A percentile compares a stretch with the other conserved stretches of the same genome.
These are phyloP conservation scores for Diplocarpon rosae DNA, from an alignment of 2,329 filamentous ascomycete genomes.

Conservation along the genomic window DNA sequence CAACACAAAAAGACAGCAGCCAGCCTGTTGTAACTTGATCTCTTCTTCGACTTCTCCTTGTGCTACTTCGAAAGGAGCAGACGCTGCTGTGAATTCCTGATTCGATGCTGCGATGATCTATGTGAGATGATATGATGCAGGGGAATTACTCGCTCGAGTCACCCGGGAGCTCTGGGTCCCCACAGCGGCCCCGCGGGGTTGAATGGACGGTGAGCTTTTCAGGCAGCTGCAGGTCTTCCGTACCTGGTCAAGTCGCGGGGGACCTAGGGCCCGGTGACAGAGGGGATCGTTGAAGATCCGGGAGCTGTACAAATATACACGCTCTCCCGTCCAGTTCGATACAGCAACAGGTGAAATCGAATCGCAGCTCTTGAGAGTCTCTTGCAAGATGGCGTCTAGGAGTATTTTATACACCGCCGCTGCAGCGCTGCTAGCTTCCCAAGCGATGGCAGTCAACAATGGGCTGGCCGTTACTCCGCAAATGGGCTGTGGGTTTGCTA, in stretches of 20 bases:
- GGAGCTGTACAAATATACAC: too few species aligned
- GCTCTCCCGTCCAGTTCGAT: too few species aligned
- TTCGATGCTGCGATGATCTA: too few species aligned
- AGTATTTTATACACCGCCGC: slow-evolving; percentile 4
- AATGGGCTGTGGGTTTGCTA: slow-evolving; percentile 31
- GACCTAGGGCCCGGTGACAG: not conserved
- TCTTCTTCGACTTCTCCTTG: too few species aligned
- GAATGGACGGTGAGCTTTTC: not conserved
- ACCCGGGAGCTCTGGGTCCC: not conserved
- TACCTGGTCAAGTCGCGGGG: not conserved
- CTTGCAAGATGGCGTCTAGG: slow-evolving; percentile 7
- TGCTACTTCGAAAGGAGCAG: too few species aligned
- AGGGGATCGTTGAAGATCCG: too few species aligned
- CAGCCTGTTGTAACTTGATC: too few species aligned
- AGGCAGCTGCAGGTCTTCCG: not conserved
- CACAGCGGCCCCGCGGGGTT: not conserved
- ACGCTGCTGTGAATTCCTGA: too few species aligned
- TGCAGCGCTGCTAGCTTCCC: slow-evolving; percentile 9
- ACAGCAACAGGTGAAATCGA: too few species aligned
- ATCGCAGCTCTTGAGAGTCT: not conserved
- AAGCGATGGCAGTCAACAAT: slow-evolving; percentile 28
- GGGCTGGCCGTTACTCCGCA: slow-evolving; percentile 32
- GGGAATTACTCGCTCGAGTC: too few species aligned
- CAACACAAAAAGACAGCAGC: too few species aligned
- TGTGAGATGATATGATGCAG: too few species aligned